A percentile compares a stretch with the other conserved stretches of the same genome.
Evolutionary conservation across 176 grass and related monocot species (phyloP).

Genomic region (Poa annua): DNA sequence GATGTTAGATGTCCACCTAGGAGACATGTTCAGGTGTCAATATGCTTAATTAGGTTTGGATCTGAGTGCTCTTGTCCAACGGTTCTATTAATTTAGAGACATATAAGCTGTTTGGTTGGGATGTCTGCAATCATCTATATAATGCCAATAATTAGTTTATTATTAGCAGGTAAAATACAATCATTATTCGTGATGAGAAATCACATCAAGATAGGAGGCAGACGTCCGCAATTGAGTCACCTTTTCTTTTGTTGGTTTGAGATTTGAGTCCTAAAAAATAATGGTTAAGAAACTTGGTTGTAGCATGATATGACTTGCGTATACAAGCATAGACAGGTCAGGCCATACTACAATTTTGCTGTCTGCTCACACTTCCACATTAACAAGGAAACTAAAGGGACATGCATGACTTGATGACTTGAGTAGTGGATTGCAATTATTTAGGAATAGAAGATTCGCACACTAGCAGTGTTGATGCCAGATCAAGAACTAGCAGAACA

Average conservation of each 20-base stretch:
- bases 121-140: conserved; percentile 24
- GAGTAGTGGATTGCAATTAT: too few species aligned
- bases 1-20: conserved; percentile 14
- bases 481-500: not conserved
- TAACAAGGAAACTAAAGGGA: not conserved
- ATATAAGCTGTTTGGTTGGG: conserved; percentile 34
- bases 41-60: conserved; percentile 35
- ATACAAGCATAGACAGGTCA: not conserved
- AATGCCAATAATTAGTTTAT: not conserved
- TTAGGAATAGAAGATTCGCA: too few species aligned
- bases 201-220: conserved; percentile 23
- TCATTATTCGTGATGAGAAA: conserved; percentile 19
- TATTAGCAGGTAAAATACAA: conserved; percentile 35
- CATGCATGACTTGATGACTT: too few species aligned
- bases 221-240: not conserved
- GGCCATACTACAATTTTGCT: not conserved
- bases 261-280: not conserved
- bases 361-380: not conserved
- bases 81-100: conserved; percentile 16
- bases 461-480: not conserved
- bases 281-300: conserved; percentile 10
- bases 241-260: too few species aligned
- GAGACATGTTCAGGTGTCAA: conserved; percentile 24
- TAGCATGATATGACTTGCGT: not conserved
- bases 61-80: conserved; percentile 27